A percentile compares a stretch with the other conserved stretches of the same genome.
phyloP scores from a whole-genome alignment of 1,139 yeast genomes.

The Diutina ranongensis region DNA sequence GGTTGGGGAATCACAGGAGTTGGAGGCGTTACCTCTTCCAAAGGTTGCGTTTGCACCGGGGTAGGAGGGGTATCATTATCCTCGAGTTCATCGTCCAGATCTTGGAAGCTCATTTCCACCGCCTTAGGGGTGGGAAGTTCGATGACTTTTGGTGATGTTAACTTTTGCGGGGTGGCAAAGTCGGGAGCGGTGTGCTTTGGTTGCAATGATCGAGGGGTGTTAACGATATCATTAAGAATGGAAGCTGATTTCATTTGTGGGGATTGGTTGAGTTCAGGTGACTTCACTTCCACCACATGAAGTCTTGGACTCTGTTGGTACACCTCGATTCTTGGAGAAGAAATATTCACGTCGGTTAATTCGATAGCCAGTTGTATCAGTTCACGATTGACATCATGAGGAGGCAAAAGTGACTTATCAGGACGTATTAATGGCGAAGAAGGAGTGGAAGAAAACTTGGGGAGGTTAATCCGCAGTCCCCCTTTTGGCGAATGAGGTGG shows the following conservation, averaged over 20 bases:
- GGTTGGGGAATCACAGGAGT: too few species aligned
- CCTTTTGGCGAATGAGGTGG: background rate
- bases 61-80: background rate
- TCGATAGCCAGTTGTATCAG: background rate
- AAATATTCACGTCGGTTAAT: background rate
- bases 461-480: background rate
- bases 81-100: background rate
- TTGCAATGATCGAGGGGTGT: too few species aligned
- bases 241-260: background rate
- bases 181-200: too few species aligned
- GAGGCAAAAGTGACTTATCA: background rate
- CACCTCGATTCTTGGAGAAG: background rate
- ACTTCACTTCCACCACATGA: background rate
- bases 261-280: background rate
- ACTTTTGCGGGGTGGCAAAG: too few species aligned
- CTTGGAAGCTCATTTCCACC: background rate
- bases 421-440: background rate
- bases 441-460: background rate
- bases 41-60: too few species aligned
- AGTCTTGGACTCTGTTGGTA: background rate
- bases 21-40: too few species aligned
- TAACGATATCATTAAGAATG: too few species aligned
- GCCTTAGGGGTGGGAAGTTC: background rate
- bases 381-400: background rate
- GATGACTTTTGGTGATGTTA: background rate